Evolutionary conservation across 2,329 filamentous ascomycete genomes (phyloP), one percentile per base, ranked within the genome.

Genomic region (Fusarium pseudograminearum): DNA sequence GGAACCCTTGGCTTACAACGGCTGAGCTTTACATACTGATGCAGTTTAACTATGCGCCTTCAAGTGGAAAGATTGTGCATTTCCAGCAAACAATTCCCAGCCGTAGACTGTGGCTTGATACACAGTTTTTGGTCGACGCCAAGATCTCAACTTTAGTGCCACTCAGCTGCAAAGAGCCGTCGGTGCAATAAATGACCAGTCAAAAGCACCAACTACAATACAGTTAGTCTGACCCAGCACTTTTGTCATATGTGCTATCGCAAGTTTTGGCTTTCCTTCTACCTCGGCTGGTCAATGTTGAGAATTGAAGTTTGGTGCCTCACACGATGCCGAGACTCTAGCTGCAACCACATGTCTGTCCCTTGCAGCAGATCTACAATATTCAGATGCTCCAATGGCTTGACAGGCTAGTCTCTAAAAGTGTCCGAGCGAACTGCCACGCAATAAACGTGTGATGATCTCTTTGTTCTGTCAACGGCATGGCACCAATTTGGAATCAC

Each of bases 11-110:
- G 52, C 48, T 50, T 48, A 46, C 47, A 54, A 68, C 54, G 63
- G 52, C 71, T 65, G 55, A 60, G 47, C 59, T 48, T 52, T 67
- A 60, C 61, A 69, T 67, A 73, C 61, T 44, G 47, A 60, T 26
- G 55, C 57, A 71, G 47, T 41, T 38, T 26, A 38, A 70, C 69
- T 64, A 61, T 70, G 53, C 58, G 34, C 44, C 44, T 40, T 44
- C 46, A 31, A 20, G 34, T 46, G n/a, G 15, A 40, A 36, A 31
- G 22, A 36, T 54, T 51, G 38, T 48, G 44, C 42, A 61, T 46
- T 38, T 16, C 4, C 34, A 46, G 48, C 52, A 71, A 70, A 61
- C 52, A 61, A 45, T 41, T 51, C 18, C 44, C 57, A 33, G 60
- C 56, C 54, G 63, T 71, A 58, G 47, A 59, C 44, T 42, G 46